Evolutionary conservation across 2,329 filamentous ascomycete genomes (phyloP).

Genomic region (Paracamarosporium sp.): DNA sequence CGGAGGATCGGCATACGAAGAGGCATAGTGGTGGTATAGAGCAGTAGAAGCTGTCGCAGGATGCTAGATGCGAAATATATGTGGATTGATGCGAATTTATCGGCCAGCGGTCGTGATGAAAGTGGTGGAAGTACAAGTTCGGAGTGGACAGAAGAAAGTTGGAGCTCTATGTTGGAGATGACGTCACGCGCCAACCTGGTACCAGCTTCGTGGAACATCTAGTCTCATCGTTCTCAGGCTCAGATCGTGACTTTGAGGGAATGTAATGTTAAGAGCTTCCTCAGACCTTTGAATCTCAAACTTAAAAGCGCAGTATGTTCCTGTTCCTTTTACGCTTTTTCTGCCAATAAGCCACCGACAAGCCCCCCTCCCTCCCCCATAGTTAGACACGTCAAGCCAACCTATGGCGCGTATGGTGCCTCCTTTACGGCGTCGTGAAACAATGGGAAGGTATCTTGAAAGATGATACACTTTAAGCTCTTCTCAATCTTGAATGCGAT

Average conservation of each 20-base stretch:
- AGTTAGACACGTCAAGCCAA: not conserved
- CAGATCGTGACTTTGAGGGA: not conserved
- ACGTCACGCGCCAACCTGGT: not conserved
- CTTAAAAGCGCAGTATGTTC: not conserved
- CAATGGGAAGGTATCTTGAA: not conserved
- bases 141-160: not conserved
- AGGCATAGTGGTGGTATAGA: conserved; percentile 9
- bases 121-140: no score
- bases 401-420: not conserved
- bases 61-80: not conserved
- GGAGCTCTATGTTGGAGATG: not conserved
- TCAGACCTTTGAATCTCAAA: no score
- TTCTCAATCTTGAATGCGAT: not conserved
- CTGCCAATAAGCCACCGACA: no score
- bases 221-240: not conserved
- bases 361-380: no score
- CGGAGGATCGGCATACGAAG: conserved; percentile 10
- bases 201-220: no score
- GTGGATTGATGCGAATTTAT: not conserved
- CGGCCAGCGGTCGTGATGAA: not conserved
- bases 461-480: not conserved
- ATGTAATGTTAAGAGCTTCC: not conserved
- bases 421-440: not conserved
- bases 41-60: not conserved
- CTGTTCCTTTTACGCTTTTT: not conserved